Conservation (phyloP, 345 rosid genomes). For the Lumnitzera racemosa region DNA sequence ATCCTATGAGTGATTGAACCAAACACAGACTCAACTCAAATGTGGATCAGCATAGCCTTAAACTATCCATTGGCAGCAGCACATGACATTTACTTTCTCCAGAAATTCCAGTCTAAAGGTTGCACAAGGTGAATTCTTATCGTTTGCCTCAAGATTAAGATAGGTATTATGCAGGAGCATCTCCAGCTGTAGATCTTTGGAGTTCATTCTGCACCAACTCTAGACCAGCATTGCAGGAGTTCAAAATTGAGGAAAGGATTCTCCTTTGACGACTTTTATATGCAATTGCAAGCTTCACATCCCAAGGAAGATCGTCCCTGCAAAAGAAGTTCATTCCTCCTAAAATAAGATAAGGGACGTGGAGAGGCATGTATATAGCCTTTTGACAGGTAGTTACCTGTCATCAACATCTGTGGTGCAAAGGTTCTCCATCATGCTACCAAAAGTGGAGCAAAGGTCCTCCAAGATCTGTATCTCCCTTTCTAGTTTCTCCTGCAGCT, state of each 20-base stretch:
- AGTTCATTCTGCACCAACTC: constrained; percentile 46
- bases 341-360: neutral
- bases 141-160: too few relatives aligned
- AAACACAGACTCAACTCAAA: too few relatives aligned
- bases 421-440: constrained; percentile 57
- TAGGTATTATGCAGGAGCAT: too few relatives aligned
- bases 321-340: constrained; percentile 6
- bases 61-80: too few relatives aligned
- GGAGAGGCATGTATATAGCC: neutral
- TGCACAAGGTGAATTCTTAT: too few relatives aligned
- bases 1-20: too few relatives aligned
- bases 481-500: constrained; percentile 49
- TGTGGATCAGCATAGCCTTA: too few relatives aligned
- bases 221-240: constrained; percentile 59
- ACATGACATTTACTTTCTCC: too few relatives aligned
- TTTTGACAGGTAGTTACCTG: constrained; percentile 26
- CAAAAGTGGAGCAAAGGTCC: constrained; percentile 48
- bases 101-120: too few relatives aligned
- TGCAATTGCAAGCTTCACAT: constrained; percentile 51
- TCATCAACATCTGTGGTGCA: constrained; percentile 34
- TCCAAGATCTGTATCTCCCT: constrained; percentile 56
- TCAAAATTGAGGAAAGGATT: constrained; percentile 60
- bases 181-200: constrained; percentile 10
- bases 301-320: constrained; percentile 56
- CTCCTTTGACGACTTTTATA: constrained; percentile 53